phyloP scores from a whole-genome alignment of 805 yeast genomes.

The Kuraishia borneana region DNA sequence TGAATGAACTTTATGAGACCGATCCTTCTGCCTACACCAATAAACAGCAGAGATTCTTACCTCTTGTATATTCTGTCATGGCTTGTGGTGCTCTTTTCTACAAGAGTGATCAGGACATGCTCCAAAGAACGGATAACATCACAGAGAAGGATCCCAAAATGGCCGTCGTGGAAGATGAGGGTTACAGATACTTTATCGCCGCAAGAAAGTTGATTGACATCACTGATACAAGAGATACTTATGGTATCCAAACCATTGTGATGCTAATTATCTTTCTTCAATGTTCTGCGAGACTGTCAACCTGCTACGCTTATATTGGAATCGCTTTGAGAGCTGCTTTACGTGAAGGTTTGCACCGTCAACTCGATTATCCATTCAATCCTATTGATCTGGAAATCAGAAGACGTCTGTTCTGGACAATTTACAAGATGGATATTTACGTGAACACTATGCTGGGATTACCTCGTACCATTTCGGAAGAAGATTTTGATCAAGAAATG shows the following conservation, averaged over 20 bases:
- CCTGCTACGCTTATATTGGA: slow-evolving; percentile 85
- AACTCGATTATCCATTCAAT: slow-evolving; percentile 48
- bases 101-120: slow-evolving; percentile 32
- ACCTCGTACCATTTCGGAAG: slow-evolving; percentile 66
- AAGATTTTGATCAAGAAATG: slow-evolving; percentile 78
- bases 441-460: slow-evolving; percentile 80
- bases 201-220: slow-evolving; percentile 74
- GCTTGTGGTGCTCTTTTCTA: slow-evolving; percentile 81
- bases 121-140: slow-evolving; percentile 13
- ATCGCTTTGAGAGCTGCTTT: slow-evolving; percentile 76
- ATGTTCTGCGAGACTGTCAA: slow-evolving; percentile 77
- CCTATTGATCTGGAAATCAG: slow-evolving; percentile 77
- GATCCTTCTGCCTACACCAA: slow-evolving; percentile 65
- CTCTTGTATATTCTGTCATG: slow-evolving; percentile 74
- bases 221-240: slow-evolving; percentile 72
- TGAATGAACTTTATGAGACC: slow-evolving; percentile 65
- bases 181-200: slow-evolving; percentile 68
- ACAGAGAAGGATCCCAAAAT: slow-evolving; percentile 9
- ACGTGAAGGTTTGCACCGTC: slow-evolving; percentile 75
- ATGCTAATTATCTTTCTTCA: slow-evolving; percentile 81
- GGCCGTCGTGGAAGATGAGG: slow-evolving; percentile 55
- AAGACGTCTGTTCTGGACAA: slow-evolving; percentile 80
- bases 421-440: slow-evolving; percentile 83
- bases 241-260: slow-evolving; percentile 76
- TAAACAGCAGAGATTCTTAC: slow-evolving; percentile 64